These are phyloP conservation scores for Skeletonema costatum DNA, from an alignment of 108 stramenopile species.

Conservation along the genomic window DNA sequence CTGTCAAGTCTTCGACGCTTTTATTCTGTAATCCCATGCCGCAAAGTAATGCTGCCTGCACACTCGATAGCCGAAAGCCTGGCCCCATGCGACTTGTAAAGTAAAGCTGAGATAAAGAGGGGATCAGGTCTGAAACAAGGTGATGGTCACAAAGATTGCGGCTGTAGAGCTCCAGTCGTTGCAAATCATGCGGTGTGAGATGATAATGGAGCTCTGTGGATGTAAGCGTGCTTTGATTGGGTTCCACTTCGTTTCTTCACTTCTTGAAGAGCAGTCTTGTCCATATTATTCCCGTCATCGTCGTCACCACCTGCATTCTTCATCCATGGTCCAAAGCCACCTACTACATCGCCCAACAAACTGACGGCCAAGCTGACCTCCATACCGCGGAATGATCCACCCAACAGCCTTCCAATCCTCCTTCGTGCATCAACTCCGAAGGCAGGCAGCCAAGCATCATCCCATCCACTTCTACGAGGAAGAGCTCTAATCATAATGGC, in stretches of 20 bases:
- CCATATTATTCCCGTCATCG: slow-evolving; percentile 27
- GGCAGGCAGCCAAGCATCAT: slow-evolving; percentile 89
- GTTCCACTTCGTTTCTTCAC: slow-evolving; percentile 58
- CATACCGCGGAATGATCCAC: slow-evolving; percentile 87
- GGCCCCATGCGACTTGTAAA: slow-evolving; percentile 87
- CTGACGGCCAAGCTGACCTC: slow-evolving; percentile 78
- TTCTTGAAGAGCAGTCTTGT: slow-evolving; percentile 42
- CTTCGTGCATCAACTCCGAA: slow-evolving; percentile 92
- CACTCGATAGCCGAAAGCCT: slow-evolving; percentile 75
- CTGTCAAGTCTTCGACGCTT: slow-evolving; percentile 75
- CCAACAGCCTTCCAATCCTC: slow-evolving; percentile 85
- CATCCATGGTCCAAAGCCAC: slow-evolving; percentile 31
- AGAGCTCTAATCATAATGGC: slow-evolving; percentile 93
- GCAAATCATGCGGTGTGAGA: slow-evolving; percentile 94
- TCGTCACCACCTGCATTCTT: slow-evolving; percentile 54
- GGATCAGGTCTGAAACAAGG: slow-evolving; percentile 94
- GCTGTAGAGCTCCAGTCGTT: slow-evolving; percentile 95
- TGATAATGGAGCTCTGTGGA: slow-evolving; percentile 82
- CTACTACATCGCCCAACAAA: slow-evolving; percentile 68
- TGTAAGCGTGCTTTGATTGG: slow-evolving; percentile 47
- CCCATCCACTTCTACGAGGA: slow-evolving; percentile 75
- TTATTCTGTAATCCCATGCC: slow-evolving; percentile 90
- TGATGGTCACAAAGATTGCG: slow-evolving; percentile 99
- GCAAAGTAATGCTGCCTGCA: slow-evolving; percentile 91
- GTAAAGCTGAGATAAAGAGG: slow-evolving; percentile 86